These are phyloP conservation scores for Kurtzmaniella cleridarum DNA, from an alignment of 805 yeast genomes.

Conservation along the genomic window DNA sequence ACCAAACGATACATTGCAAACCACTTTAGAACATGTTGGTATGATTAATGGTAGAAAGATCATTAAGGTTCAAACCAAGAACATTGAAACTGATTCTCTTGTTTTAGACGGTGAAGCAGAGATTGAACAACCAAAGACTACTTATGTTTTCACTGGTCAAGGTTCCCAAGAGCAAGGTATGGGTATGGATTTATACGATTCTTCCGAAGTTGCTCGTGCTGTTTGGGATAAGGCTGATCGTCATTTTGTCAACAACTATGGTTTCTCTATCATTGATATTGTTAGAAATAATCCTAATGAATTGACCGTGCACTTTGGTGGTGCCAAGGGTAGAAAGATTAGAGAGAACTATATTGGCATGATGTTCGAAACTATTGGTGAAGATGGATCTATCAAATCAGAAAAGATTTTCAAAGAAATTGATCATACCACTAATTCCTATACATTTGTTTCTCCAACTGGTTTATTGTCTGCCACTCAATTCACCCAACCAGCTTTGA, in stretches of 20 bases:
- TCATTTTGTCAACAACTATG: slow-evolving; percentile 90
- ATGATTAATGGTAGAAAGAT: slow-evolving; percentile 99
- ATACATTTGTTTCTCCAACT: slow-evolving; percentile 85
- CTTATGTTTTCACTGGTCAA: slow-evolving; percentile 98
- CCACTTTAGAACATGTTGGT: slow-evolving; percentile 91
- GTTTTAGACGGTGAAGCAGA: slow-evolving; percentile 96
- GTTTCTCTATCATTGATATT: slow-evolving; percentile 94
- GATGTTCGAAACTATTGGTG: slow-evolving; percentile 95
- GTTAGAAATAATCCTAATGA: slow-evolving; percentile 95
- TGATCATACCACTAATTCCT: slow-evolving; percentile 72
- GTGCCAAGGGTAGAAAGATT: slow-evolving; percentile 92
- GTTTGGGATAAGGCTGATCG: slow-evolving; percentile 98
- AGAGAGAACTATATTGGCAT: slow-evolving; percentile 91
- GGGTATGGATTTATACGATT: slow-evolving; percentile 98
- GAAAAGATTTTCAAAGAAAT: slow-evolving; percentile 96
- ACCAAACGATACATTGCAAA: slow-evolving; percentile 86
- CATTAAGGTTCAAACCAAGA: slow-evolving; percentile 83
- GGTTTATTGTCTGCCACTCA: slow-evolving; percentile 97
- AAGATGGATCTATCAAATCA: slow-evolving; percentile 74
- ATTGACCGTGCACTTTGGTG: slow-evolving; percentile 94
- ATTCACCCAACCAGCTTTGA: slow-evolving; percentile 98
- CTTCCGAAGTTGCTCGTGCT: slow-evolving; percentile 84
- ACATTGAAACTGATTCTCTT: slow-evolving; percentile 67
- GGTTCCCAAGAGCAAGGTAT: slow-evolving; percentile 99
- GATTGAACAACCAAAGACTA: slow-evolving; percentile 95